Conservation (phyloP, 331 rosid genomes). For the Dryas integrifolia region DNA sequence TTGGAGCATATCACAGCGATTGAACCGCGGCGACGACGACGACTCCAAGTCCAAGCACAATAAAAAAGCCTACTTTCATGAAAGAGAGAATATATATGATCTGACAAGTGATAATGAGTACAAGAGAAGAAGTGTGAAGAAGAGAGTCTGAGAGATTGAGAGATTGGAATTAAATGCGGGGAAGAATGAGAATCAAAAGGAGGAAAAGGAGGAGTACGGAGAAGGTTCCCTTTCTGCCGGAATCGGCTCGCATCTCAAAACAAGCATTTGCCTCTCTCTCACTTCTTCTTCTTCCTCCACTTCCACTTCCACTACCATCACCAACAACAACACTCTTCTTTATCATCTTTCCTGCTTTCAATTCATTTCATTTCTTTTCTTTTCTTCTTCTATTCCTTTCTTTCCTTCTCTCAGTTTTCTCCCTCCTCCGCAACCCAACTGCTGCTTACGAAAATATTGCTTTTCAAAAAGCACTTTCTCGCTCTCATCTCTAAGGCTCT, state of each 20-base stretch:
- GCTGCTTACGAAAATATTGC: slow-evolving; percentile 24
- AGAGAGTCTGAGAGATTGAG: slow-evolving; percentile 6
- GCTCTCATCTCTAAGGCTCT: neutral
- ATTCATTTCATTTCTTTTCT: slow-evolving; percentile 10
- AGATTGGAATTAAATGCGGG: slow-evolving; percentile 42
- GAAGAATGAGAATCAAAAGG: slow-evolving; percentile 75
- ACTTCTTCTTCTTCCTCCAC: neutral
- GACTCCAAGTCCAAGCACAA: slow-evolving; percentile 6
- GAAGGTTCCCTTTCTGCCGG: slow-evolving; percentile 76
- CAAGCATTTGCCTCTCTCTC: slow-evolving; percentile 23
- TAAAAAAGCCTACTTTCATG: slow-evolving; percentile 16
- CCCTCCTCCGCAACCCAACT: slow-evolving; percentile 7
- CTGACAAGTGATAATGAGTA: neutral
- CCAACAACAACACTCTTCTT: slow-evolving; percentile 25
- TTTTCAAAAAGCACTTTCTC: slow-evolving; percentile 23
- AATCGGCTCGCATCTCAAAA: slow-evolving; percentile 67
- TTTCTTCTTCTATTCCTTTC: slow-evolving; percentile 9
- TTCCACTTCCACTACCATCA: neutral
- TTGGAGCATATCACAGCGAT: slow-evolving; percentile 42
- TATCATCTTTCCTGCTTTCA: slow-evolving; percentile 39
- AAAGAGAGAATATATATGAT: neutral
- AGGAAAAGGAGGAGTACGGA: slow-evolving; percentile 68
- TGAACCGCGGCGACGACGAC: slow-evolving; percentile 13
- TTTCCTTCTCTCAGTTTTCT: neutral
- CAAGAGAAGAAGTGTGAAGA: neutral